Conservation (phyloP, 805 yeast species). For the Pichia heedii region DNA sequence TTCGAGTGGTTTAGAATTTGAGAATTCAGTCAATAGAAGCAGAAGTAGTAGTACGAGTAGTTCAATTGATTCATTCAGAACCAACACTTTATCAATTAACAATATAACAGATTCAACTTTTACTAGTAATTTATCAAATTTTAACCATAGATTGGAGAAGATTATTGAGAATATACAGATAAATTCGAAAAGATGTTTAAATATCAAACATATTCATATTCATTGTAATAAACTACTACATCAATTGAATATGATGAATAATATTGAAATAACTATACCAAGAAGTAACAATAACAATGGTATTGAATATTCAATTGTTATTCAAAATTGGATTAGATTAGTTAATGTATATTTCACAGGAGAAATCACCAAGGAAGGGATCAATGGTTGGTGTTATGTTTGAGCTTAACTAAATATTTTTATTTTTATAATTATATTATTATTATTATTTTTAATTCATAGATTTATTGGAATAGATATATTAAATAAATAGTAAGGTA, state of each 20-base stretch:
- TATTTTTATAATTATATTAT: too few relatives aligned
- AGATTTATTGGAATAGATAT: too few relatives aligned
- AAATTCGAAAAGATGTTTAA: slow-evolving; percentile 13
- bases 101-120: neutral
- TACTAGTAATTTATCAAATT: slow-evolving; percentile 14
- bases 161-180: slow-evolving; percentile 13
- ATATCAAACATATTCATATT: slow-evolving; percentile 15
- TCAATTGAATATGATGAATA: neutral
- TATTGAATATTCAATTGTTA: slow-evolving; percentile 7
- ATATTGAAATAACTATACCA: slow-evolving; percentile 10
- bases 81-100: neutral
- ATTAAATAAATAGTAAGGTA: too few relatives aligned
- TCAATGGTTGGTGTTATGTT: slow-evolving; percentile 21
- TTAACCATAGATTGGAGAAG: slow-evolving; percentile 18
- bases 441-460: too few relatives aligned
- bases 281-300: slow-evolving; percentile 9
- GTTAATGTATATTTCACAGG: slow-evolving; percentile 12
- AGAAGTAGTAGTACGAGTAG: slow-evolving; percentile 1
- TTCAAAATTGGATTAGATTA: slow-evolving; percentile 20
- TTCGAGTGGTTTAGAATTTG: neutral
- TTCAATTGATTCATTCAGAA: neutral
- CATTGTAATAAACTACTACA: slow-evolving; percentile 10
- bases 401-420: too few relatives aligned
- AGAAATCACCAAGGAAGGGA: slow-evolving; percentile 16
- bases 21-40: slow-evolving; percentile 1